Conservation (phyloP, 2,329 filamentous ascomycete genomes). For the Fusarium longipes region DNA sequence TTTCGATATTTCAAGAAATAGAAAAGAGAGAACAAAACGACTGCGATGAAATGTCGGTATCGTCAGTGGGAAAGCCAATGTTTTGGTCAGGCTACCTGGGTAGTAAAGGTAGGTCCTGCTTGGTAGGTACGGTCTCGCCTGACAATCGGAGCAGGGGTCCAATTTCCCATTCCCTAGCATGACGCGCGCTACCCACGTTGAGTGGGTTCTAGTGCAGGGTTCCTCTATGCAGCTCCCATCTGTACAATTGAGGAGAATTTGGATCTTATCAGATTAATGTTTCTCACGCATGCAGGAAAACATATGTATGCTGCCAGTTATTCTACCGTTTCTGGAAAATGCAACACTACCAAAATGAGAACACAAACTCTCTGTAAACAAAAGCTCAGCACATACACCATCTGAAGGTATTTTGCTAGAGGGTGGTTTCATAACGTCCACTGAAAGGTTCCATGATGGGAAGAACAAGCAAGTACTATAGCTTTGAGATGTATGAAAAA, state of each 20-base stretch:
- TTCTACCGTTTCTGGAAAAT: not conserved
- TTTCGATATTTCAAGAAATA: not conserved
- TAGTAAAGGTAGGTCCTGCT: conserved; percentile 3
- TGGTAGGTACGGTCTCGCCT: conserved; percentile 24
- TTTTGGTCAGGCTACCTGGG: conserved; percentile 27
- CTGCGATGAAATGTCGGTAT: conserved; percentile 21
- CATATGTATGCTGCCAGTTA: not conserved
- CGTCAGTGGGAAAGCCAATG: conserved; percentile 3
- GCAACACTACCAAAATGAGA: not conserved
- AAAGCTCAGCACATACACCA: not conserved
- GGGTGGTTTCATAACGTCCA: not conserved
- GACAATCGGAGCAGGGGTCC: conserved; percentile 32
- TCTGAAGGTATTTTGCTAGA: not conserved
- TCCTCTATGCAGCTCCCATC: not conserved
- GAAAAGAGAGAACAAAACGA: not conserved
- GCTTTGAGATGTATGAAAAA: not conserved
- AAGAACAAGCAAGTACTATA: not conserved
- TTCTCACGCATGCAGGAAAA: not conserved
- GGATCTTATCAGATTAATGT: conserved; percentile 1
- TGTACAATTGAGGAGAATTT: not conserved
- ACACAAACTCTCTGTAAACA: not conserved
- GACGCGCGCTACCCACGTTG: conserved; percentile 24
- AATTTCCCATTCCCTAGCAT: conserved; percentile 28
- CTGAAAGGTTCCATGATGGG: not conserved
- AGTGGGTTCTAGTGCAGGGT: conserved; percentile 29